phyloP scores from a whole-genome alignment of 129 eudicot species.

The Cynara cardunculus region DNA sequence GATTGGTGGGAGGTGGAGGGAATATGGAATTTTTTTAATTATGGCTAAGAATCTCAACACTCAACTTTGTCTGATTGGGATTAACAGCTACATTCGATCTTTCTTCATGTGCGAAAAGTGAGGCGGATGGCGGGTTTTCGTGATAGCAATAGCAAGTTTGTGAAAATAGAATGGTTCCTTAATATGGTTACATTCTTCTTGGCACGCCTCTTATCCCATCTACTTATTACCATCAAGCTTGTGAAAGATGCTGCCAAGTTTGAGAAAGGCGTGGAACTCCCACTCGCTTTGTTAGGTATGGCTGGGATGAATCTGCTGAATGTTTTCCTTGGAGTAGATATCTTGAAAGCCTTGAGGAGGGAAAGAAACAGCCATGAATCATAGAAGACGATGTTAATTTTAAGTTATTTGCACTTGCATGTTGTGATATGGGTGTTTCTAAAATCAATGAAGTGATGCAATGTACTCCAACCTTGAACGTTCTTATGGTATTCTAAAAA shows the following conservation, averaged over 20 bases:
- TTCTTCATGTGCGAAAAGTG: constrained; percentile 81
- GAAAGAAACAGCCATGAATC: no score
- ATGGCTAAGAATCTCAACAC: no score
- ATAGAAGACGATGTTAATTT: no score
- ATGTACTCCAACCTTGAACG: no score
- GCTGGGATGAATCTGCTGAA: constrained; percentile 81
- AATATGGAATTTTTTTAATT: no score
- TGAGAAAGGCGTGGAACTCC: constrained; percentile 80
- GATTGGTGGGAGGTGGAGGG: no score
- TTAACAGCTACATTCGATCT: constrained; percentile 76
- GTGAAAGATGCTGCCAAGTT: constrained; percentile 78
- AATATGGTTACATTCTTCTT: constrained; percentile 53
- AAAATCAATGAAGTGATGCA: no score
- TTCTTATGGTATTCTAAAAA: no score
- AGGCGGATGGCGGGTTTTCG: constrained; percentile 96
- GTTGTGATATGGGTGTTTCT: no score
- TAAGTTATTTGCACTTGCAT: no score
- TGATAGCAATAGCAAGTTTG: constrained; percentile 50
- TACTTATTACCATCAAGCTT: no score
- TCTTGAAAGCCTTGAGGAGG: constrained; percentile 66
- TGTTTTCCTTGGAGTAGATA: constrained; percentile 70
- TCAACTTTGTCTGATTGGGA: constrained; percentile 7
- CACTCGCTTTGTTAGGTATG: constrained; percentile 87
- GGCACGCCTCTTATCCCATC: no score
- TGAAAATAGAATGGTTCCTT: constrained; percentile 83